Conservation (phyloP, 2,329 filamentous ascomycete species). For the Zalaria obscura region DNA sequence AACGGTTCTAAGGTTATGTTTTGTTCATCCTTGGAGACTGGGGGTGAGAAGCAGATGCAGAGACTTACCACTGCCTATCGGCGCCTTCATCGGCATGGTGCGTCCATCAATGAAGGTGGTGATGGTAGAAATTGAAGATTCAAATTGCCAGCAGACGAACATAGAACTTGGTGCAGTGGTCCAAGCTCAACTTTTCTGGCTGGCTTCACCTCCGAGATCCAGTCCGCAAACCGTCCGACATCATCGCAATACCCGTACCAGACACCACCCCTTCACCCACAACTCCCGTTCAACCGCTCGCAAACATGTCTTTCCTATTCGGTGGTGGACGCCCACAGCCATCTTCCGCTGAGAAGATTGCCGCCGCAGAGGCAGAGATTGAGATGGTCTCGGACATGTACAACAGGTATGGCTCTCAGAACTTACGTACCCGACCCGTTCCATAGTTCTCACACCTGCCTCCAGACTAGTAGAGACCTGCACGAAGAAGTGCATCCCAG, state of each 20-base stretch:
- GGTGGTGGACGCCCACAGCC: constrained; percentile 62
- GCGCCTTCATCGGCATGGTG: no score
- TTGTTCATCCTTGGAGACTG: constrained; percentile 9
- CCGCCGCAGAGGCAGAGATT: constrained; percentile 89
- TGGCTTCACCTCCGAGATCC: neutral
- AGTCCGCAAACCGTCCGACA: neutral
- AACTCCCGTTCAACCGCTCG: constrained; percentile 1
- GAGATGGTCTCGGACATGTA: constrained; percentile 98
- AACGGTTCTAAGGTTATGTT: constrained; percentile 44
- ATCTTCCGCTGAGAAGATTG: constrained; percentile 93
- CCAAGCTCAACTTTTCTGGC: constrained; percentile 7
- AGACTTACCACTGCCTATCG: no score
- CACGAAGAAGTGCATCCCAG: constrained; percentile 84
- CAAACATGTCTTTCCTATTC: constrained; percentile 56
- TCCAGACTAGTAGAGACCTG: constrained; percentile 63
- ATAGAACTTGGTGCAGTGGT: constrained; percentile 3
- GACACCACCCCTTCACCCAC: neutral
- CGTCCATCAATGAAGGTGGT: no score
- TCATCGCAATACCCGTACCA: neutral
- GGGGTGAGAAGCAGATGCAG: no score
- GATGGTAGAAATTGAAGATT: no score
- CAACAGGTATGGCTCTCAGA: constrained; percentile 57
- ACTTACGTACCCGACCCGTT: neutral
- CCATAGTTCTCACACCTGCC: constrained; percentile 2
- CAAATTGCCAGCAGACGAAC: no score